Percentiles rank a stretch among this genome's conserved stretches.
Conservation (phyloP, 805 yeast species). For the Naumovozyma castellii region DNA sequence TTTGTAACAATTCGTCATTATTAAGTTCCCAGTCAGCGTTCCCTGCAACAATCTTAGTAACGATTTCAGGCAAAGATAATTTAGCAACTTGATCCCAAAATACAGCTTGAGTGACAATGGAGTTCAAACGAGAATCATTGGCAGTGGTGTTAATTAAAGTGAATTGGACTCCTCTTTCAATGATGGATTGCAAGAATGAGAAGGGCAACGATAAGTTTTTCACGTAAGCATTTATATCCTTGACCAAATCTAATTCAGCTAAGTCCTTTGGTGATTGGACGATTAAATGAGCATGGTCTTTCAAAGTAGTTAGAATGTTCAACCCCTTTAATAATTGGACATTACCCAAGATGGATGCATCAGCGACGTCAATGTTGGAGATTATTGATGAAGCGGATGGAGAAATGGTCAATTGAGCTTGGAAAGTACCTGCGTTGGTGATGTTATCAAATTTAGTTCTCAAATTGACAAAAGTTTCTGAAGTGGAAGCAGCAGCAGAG, state of each 20-base stretch:
- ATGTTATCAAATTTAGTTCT: slow-evolving; percentile 65
- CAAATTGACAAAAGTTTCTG: slow-evolving; percentile 41
- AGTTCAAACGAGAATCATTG: slow-evolving; percentile 46
- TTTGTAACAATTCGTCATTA: neutral
- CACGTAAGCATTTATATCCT: slow-evolving; percentile 36
- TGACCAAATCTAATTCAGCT: slow-evolving; percentile 17
- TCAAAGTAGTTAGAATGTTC: slow-evolving; percentile 55
- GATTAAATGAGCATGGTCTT: slow-evolving; percentile 46
- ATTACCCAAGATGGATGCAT: slow-evolving; percentile 56
- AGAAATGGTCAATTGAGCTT: slow-evolving; percentile 44
- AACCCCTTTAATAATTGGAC: slow-evolving; percentile 43
- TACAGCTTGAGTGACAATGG: slow-evolving; percentile 68
- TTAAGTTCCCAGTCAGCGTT: neutral
- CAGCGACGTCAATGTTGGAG: slow-evolving; percentile 45
- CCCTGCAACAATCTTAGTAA: slow-evolving; percentile 24
- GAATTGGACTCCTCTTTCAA: slow-evolving; percentile 44
- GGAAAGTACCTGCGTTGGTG: slow-evolving; percentile 64
- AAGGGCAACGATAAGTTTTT: slow-evolving; percentile 42
- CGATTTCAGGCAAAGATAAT: slow-evolving; percentile 49
- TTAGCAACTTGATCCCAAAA: slow-evolving; percentile 65
- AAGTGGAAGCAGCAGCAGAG: slow-evolving; percentile 54
- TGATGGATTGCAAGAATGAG: slow-evolving; percentile 42
- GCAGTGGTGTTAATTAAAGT: slow-evolving; percentile 52
- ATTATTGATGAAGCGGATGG: slow-evolving; percentile 7
- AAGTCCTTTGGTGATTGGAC: slow-evolving; percentile 29